These are phyloP conservation scores for Metarhizium guizhouense DNA, from an alignment of 2,329 filamentous ascomycete genomes.

Conservation along the genomic window DNA sequence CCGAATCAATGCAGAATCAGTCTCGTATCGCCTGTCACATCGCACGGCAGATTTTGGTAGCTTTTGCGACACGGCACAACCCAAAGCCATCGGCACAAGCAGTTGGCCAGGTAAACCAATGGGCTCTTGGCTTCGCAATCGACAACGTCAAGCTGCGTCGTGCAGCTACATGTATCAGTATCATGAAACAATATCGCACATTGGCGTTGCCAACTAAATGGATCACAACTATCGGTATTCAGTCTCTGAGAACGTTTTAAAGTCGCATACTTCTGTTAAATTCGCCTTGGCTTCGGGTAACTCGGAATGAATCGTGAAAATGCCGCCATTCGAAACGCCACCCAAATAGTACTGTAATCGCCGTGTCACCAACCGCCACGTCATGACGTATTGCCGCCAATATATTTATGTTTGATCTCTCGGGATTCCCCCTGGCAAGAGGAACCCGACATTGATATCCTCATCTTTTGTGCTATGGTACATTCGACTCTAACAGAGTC, in stretches of 20 bases:
- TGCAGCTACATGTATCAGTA: conserved; percentile 22
- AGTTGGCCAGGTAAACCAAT: conserved; percentile 22
- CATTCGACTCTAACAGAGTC: not conserved
- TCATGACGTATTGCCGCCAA: not conserved
- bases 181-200: conserved; percentile 13
- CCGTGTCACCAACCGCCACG: conserved; percentile 12
- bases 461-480: not conserved
- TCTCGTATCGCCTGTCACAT: conserved; percentile 29
- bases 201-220: conserved; percentile 17
- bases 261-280: conserved; percentile 4
- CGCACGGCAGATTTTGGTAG: conserved; percentile 29
- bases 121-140: conserved; percentile 23
- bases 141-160: conserved; percentile 20
- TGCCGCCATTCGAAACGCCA: conserved; percentile 19
- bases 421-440: not conserved
- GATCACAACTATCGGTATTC: conserved; percentile 17
- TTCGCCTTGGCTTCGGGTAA: conserved; percentile 12
- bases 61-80: conserved; percentile 24
- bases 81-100: conserved; percentile 25
- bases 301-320: conserved; percentile 23
- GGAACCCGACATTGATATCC: not conserved
- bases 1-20: conserved; percentile 30
- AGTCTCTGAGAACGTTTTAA: conserved; percentile 8
- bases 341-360: conserved; percentile 21
- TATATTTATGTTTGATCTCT: not conserved